Conservation (phyloP, 192 early-diverging fungal species). For the Phlyctochytrium arcticum region DNA sequence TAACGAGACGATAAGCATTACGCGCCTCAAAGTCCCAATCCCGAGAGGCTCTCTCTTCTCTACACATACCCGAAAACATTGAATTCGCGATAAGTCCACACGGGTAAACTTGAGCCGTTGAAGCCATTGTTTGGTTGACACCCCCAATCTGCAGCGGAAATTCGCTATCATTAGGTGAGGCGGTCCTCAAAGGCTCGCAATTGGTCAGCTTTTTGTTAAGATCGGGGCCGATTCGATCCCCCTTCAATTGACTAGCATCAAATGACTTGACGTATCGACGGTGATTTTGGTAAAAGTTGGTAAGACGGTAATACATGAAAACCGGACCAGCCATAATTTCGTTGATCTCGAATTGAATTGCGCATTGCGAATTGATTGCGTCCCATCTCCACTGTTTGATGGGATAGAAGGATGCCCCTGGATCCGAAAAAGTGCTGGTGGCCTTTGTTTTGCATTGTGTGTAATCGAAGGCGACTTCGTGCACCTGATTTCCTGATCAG, state of each 20-base stretch:
- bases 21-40: too few relatives aligned
- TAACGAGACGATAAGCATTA: constrained; percentile 31
- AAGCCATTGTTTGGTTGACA: neutral
- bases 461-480: constrained; percentile 91
- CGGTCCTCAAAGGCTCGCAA: constrained; percentile 65
- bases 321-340: constrained; percentile 69
- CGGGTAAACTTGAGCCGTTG: constrained; percentile 68
- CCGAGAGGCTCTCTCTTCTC: too few relatives aligned
- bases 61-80: constrained; percentile 79
- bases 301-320: constrained; percentile 92
- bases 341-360: constrained; percentile 63
- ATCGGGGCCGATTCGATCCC: constrained; percentile 18
- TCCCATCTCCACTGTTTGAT: constrained; percentile 50
- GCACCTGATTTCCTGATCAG: constrained; percentile 49
- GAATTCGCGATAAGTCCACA: constrained; percentile 99
- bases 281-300: constrained; percentile 99
- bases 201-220: constrained; percentile 29
- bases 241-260: constrained; percentile 77
- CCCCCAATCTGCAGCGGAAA: constrained; percentile 1
- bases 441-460: constrained; percentile 64
- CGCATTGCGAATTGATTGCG: constrained; percentile 52
- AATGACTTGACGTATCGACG: constrained; percentile 91
- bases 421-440: neutral
- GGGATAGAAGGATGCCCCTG: constrained; percentile 17
- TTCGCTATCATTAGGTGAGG: too few relatives aligned